Percentiles rank a stretch among this genome's conserved stretches.
These are phyloP conservation scores for Endocarpon pusillum DNA, from an alignment of 495 filamentous ascomycete species.

Conservation along the genomic window DNA sequence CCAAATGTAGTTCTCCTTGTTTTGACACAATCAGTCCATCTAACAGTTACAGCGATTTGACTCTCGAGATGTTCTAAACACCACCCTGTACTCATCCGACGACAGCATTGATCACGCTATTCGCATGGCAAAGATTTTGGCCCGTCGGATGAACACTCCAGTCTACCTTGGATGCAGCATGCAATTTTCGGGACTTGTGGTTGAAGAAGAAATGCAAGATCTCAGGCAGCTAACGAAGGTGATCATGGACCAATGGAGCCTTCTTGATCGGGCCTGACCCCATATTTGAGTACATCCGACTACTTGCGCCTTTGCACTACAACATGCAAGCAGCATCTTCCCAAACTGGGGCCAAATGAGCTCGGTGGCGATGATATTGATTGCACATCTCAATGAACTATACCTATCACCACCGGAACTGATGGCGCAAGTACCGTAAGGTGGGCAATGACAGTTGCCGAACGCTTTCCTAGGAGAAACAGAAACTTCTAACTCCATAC, in stretches of 20 bases:
- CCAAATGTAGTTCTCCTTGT: slow-evolving; percentile 48
- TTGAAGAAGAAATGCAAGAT: slow-evolving; percentile 93
- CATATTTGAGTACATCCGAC: no score
- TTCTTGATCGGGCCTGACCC: no score
- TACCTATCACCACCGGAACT: no score
- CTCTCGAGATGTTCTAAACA: slow-evolving; percentile 48
- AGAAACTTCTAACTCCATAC: no score
- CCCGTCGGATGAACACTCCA: slow-evolving; percentile 46
- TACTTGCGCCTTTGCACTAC: no score
- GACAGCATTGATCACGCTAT: slow-evolving; percentile 72
- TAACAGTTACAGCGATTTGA: slow-evolving; percentile 34
- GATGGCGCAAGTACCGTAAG: no score
- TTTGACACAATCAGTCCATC: background rate
- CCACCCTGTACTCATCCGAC: slow-evolving; percentile 57
- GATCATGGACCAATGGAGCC: slow-evolving; percentile 38
- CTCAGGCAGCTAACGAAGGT: slow-evolving; percentile 54
- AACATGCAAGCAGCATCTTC: no score
- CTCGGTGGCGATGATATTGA: no score
- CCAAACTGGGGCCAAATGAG: no score
- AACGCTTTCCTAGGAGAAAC: no score
- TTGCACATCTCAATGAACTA: no score
- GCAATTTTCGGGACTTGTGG: slow-evolving; percentile 48
- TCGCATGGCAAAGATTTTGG: slow-evolving; percentile 66
- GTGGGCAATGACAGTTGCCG: no score
- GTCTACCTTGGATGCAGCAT: slow-evolving; percentile 71